Evolutionary conservation across 106 monocot species (phyloP).

Genomic region (Narthecium ossifragum): DNA sequence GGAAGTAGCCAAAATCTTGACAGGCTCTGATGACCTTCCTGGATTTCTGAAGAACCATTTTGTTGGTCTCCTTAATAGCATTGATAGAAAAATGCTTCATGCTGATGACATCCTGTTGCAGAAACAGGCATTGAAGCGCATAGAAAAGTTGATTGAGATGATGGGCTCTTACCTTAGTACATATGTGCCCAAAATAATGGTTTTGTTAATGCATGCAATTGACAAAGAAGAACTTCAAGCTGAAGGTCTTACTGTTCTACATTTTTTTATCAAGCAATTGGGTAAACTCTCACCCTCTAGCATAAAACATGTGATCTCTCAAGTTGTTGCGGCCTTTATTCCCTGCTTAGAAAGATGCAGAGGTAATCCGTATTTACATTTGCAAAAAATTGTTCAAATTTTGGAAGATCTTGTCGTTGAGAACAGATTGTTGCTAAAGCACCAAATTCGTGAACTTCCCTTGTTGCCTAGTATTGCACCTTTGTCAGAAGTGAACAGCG

Average conservation of each 20-base stretch:
- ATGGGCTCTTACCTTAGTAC: constrained; percentile 85
- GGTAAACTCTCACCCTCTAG: constrained; percentile 75
- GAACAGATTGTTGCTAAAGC: constrained; percentile 49
- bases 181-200: constrained; percentile 96
- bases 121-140: constrained; percentile 70
- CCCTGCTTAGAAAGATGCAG: constrained; percentile 62
- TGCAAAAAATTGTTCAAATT: constrained; percentile 68
- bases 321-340: constrained; percentile 93
- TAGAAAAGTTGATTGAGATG: constrained; percentile 88
- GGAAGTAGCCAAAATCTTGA: constrained; percentile 76
- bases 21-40: constrained; percentile 69
- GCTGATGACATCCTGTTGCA: constrained; percentile 58
- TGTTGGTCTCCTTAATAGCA: constrained; percentile 95
- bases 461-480: constrained; percentile 73
- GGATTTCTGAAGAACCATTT: constrained; percentile 87
- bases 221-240: constrained; percentile 81
- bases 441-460: constrained; percentile 85
- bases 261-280: constrained; percentile 80
- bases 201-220: constrained; percentile 81
- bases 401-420: constrained; percentile 72
- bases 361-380: constrained; percentile 43
- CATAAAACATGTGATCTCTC: constrained; percentile 81
- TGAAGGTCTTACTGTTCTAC: constrained; percentile 64
- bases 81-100: constrained; percentile 96
- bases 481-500: constrained; percentile 66